phyloP scores from a whole-genome alignment of 768 basidiomycete genomes.

The Pilatotrama ljubarskyi region DNA sequence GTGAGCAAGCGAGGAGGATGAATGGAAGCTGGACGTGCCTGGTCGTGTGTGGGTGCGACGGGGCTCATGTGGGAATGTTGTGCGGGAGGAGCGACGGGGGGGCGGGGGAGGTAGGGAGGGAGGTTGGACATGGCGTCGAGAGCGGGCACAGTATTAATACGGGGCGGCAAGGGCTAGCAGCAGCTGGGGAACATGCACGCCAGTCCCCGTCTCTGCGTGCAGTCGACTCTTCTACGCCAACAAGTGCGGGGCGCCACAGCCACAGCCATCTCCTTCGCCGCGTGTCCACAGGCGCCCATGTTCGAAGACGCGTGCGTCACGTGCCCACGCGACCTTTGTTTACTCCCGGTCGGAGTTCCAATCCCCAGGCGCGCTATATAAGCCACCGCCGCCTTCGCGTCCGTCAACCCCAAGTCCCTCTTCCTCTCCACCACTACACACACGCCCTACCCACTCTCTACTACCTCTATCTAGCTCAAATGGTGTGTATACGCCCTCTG shows the following conservation, averaged over 20 bases:
- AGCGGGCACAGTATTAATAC: conserved; percentile 20
- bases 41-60: conserved; percentile 67
- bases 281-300: conserved; percentile 17
- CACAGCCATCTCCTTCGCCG: conserved; percentile 5
- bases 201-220: conserved; percentile 10
- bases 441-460: conserved; percentile 19
- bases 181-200: conserved; percentile 6
- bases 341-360: conserved; percentile 30
- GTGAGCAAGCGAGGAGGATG: conserved; percentile 23
- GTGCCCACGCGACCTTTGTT: conserved; percentile 27
- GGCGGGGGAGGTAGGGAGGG: conserved; percentile 36
- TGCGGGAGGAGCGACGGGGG: conserved; percentile 33
- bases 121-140: conserved; percentile 28
- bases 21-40: conserved; percentile 46
- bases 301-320: conserved; percentile 26
- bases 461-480: conserved; percentile 27
- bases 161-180: conserved; percentile 5
- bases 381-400: conserved; percentile 28
- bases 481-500: conserved; percentile 34
- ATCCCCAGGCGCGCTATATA: conserved; percentile 29
- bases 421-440: conserved; percentile 28
- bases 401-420: conserved; percentile 22
- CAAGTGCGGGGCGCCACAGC: background rate
- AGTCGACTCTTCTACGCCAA: background rate
- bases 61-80: conserved; percentile 39